Conservation (phyloP, 148 eudicot genomes). For the Rhododendron vialii region DNA sequence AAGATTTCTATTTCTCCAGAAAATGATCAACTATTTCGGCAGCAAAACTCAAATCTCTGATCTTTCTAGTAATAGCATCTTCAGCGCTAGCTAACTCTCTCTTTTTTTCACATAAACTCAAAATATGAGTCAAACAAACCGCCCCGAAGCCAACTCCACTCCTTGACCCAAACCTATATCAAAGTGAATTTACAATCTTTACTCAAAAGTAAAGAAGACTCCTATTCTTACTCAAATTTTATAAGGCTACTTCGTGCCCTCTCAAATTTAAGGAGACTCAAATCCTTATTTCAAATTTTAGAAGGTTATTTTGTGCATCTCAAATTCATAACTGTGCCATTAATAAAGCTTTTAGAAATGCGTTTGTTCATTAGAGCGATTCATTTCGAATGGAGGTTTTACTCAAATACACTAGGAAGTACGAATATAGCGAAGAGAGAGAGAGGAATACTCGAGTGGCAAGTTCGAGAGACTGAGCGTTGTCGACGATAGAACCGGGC, state of each 20-base stretch:
- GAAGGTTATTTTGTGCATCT: background rate
- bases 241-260: background rate
- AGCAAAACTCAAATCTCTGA: background rate
- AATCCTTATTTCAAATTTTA: background rate
- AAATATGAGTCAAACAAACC: background rate
- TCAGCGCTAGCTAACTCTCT: background rate
- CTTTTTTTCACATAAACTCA: background rate
- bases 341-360: background rate
- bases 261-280: background rate
- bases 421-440: background rate
- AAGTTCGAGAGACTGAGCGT: slow-evolving; percentile 89
- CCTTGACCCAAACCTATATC: background rate
- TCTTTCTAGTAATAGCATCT: background rate
- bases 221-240: background rate
- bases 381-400: too few species aligned
- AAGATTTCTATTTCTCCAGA: background rate
- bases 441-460: slow-evolving; percentile 72
- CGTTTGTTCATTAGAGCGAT: background rate
- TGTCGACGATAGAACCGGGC: slow-evolving; percentile 77
- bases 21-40: slow-evolving; percentile 14
- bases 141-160: background rate
- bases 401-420: background rate
- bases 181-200: background rate
- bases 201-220: background rate
- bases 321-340: background rate